A percentile compares a stretch with the other conserved stretches of the same genome.
phyloP scores from a whole-genome alignment of 2,329 filamentous ascomycete genomes.

The Zelopaecilomyces penicillatus region DNA sequence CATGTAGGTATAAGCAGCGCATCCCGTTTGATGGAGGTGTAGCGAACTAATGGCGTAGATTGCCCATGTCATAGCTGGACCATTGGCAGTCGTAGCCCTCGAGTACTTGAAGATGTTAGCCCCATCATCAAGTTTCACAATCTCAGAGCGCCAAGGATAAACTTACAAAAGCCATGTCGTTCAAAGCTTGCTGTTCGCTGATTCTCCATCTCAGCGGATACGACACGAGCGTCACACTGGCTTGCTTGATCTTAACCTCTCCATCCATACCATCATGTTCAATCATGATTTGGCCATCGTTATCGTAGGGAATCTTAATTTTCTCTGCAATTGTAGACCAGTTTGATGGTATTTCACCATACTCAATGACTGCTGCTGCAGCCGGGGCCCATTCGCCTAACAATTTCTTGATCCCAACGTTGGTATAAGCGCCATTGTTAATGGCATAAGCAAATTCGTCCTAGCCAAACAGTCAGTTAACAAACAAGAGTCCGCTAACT shows the following conservation, averaged over 20 bases:
- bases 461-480: neutral
- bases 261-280: neutral
- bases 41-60: neutral
- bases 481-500: too few species aligned
- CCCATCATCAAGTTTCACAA: neutral
- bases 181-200: neutral
- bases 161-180: conserved; percentile 1
- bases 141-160: neutral
- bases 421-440: neutral
- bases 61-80: neutral
- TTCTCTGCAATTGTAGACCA: neutral
- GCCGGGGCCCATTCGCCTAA: neutral
- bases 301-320: neutral
- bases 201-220: neutral
- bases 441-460: conserved; percentile 1
- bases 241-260: neutral
- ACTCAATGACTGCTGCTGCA: neutral
- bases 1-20: neutral
- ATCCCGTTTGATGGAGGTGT: neutral
- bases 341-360: neutral
- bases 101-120: neutral
- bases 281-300: neutral
- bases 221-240: neutral
- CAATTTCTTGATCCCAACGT: neutral
- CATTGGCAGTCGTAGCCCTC: neutral